These are phyloP conservation scores for Daucus carota DNA, from an alignment of 129 eudicot genomes.

Conservation along the genomic window DNA sequence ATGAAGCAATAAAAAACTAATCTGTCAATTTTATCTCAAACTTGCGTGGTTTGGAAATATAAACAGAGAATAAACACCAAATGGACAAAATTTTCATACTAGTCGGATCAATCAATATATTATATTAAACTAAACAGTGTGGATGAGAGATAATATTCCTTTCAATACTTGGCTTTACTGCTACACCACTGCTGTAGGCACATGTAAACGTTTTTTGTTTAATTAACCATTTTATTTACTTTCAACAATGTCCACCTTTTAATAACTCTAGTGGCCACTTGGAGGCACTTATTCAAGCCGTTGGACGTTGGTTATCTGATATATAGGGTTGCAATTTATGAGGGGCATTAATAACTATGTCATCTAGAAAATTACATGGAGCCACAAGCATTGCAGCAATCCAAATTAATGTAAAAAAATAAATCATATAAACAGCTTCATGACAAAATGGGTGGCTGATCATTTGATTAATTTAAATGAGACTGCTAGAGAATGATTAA, in stretches of 20 bases:
- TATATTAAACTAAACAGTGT: too few species aligned
- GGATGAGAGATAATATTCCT: too few species aligned
- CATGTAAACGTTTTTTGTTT: too few species aligned
- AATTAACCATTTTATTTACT: neutral
- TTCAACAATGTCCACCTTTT: neutral
- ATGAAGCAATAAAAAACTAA: neutral
- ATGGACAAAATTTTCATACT: too few species aligned
- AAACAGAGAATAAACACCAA: too few species aligned
- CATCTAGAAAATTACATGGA: neutral
- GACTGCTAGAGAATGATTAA: neutral
- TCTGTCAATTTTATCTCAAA: neutral
- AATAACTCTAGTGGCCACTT: neutral
- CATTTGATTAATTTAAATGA: neutral
- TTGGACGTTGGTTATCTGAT: neutral
- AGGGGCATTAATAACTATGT: neutral
- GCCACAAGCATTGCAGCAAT: neutral
- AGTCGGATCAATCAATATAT: too few species aligned
- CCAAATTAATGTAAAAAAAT: neutral
- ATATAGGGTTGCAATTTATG: too few species aligned
- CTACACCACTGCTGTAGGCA: too few species aligned
- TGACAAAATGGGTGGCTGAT: neutral
- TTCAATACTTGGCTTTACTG: too few species aligned
- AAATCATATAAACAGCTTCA: neutral
- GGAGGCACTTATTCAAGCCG: neutral
- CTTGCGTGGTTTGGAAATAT: too few species aligned